Conservation (phyloP, 2,329 filamentous ascomycete genomes). For the Talaromyces atroroseus region DNA sequence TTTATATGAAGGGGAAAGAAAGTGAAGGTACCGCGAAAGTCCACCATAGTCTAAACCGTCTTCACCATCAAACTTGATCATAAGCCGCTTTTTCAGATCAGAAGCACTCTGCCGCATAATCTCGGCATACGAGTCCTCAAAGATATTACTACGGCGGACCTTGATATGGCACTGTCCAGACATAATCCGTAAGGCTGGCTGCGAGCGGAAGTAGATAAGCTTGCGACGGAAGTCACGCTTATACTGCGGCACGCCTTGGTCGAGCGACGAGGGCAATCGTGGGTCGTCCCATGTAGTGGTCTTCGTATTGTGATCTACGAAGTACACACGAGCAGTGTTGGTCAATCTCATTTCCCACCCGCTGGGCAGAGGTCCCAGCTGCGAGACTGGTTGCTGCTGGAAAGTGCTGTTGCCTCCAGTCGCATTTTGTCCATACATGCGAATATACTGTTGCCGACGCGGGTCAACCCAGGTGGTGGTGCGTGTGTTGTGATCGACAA, state of each 20-base stretch:
- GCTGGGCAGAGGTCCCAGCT: constrained; percentile 88
- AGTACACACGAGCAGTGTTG: constrained; percentile 96
- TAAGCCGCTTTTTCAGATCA: constrained; percentile 94
- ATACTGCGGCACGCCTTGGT: constrained; percentile 98
- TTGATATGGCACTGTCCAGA: constrained; percentile 98
- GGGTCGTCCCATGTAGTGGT: constrained; percentile 99
- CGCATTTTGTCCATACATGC: constrained; percentile 92
- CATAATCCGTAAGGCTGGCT: constrained; percentile 90
- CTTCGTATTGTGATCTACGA: constrained; percentile 99
- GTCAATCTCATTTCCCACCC: constrained; percentile 99
- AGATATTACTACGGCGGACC: constrained; percentile 91
- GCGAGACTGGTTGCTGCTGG: constrained; percentile 95
- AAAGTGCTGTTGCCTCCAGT: constrained; percentile 70
- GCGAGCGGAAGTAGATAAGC: constrained; percentile 97
- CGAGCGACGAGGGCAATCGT: constrained; percentile 85
- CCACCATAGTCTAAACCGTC: constrained; percentile 97
- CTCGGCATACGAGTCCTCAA: constrained; percentile 97
- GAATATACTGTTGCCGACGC: constrained; percentile 92
- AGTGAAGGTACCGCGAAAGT: constrained; percentile 62
- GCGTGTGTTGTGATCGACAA: constrained; percentile 96
- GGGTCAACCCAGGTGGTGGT: constrained; percentile 99
- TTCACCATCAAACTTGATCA: constrained; percentile 99
- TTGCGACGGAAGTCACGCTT: constrained; percentile 98
- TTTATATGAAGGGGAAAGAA: neutral
- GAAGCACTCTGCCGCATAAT: constrained; percentile 94